phyloP scores from a whole-genome alignment of 108 stramenopile species.

The Cafeteria roenbergensis region DNA sequence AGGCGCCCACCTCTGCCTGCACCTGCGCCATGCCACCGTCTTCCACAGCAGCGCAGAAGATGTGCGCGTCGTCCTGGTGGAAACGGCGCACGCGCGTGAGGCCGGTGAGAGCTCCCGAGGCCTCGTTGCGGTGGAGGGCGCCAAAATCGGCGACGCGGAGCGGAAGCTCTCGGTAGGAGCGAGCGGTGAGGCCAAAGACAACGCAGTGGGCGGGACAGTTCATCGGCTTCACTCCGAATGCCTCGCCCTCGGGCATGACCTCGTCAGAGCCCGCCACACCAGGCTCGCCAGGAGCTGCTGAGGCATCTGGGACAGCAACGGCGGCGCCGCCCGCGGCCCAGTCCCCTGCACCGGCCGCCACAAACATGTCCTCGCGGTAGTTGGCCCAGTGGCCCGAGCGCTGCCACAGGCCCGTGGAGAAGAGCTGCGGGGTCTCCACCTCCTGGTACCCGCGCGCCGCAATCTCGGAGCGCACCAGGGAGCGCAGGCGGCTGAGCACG shows the following conservation, averaged over 20 bases:
- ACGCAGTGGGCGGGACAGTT: constrained; percentile 98
- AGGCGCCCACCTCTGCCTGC: constrained; percentile 8
- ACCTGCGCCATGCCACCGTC: neutral
- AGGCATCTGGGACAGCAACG: neutral
- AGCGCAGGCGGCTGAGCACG: constrained; percentile 72
- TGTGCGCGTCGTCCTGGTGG: constrained; percentile 22
- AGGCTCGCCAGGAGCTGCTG: neutral
- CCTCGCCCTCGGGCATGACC: neutral
- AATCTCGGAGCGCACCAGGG: constrained; percentile 78
- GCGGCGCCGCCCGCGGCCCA: neutral
- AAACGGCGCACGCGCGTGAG: constrained; percentile 15
- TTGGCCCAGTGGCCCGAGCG: constrained; percentile 92
- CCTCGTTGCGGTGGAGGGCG: constrained; percentile 20
- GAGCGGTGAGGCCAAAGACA: constrained; percentile 27
- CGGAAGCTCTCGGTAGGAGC: constrained; percentile 21
- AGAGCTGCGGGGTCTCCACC: constrained; percentile 93
- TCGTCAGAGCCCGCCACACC: neutral
- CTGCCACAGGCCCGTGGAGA: constrained; percentile 90
- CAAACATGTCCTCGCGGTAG: constrained; percentile 88
- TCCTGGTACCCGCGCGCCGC: constrained; percentile 68
- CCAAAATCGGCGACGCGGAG: constrained; percentile 21
- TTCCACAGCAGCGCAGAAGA: constrained; percentile 10
- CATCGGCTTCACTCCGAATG: constrained; percentile 69
- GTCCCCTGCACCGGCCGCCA: neutral
- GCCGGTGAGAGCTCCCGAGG: constrained; percentile 16